Base-by-base conservation (phyloP, 352 stramenopile genomes). In the Phytophthora sojae region DNA sequence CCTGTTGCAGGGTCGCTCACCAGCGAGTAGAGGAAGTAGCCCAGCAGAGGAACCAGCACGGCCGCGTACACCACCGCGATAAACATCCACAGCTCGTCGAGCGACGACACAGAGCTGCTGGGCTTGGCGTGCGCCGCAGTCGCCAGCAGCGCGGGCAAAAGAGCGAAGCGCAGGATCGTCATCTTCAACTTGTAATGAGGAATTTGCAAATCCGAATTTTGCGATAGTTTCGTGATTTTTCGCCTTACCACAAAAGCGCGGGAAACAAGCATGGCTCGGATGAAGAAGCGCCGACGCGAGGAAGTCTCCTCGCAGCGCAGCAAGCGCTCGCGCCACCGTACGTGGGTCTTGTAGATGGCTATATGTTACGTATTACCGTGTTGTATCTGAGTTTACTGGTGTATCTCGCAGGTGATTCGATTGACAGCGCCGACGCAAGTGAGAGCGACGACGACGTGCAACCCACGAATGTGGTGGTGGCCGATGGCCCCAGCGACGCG, bases 281-380 rank as follows among this genome's bases (percentile, higher is more conserved):
- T 85, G 21, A 21, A 85, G 21, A 21, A 85, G 67, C 71, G 80
- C 30, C 45, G 73, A 73, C 80, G 77, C 55, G 69, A 80, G 57
- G 67, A 78, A 39, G 30, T 21, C 21, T 21, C 49, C 19, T 66
- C 53, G 26, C 74, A 69, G 30, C 61, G 29, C 29, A 73, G 70
- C 75, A 86, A 83, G 69, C 64, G 70, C 53, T 56, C 75, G 49
- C 79, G 74, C 42, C 70, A 73, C 29, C 71, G 79, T 89, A 71
- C 47, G 77, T 71, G 23, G 1, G 0, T 32, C 14, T 45, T n/a
- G 0, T 11, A 39, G 37, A 17, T 44, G 37, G 17, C 51, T 14
- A 49, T 39, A n/a, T n/a, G 3, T n/a, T 57, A 6, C 37, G 17
- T 51, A 8, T 42, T 32, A 19, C n/a, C 12, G 26, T 25, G 5